phyloP scores from a whole-genome alignment of 2,329 filamentous ascomycete genomes.

The Biscogniauxia mediterranea region DNA sequence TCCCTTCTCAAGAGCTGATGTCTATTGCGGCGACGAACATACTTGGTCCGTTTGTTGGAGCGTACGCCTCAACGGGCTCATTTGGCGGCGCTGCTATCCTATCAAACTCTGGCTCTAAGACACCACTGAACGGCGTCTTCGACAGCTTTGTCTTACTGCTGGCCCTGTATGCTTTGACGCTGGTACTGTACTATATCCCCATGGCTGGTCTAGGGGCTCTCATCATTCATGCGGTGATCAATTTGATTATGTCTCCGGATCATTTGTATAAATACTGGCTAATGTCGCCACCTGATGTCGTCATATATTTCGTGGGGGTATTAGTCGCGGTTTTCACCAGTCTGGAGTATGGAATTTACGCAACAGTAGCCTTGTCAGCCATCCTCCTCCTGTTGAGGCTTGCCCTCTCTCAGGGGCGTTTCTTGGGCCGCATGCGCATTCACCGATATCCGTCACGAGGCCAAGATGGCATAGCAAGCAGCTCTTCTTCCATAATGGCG shows the following conservation, averaged over 20 bases:
- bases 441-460: constrained; percentile 14
- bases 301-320: constrained; percentile 75
- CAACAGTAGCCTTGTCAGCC: constrained; percentile 43
- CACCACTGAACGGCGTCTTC: constrained; percentile 74
- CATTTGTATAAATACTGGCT: constrained; percentile 77
- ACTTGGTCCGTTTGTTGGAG: constrained; percentile 70
- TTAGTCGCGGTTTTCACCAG: constrained; percentile 51
- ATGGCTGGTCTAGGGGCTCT: constrained; percentile 68
- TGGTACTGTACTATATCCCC: constrained; percentile 80
- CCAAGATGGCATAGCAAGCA: constrained; percentile 5
- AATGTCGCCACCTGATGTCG: constrained; percentile 68
- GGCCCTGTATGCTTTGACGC: constrained; percentile 73
- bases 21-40: constrained; percentile 74
- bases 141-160: constrained; percentile 74
- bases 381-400: constrained; percentile 44
- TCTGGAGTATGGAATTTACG: constrained; percentile 51
- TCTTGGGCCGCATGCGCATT: constrained; percentile 41
- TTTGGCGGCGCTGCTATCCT: constrained; percentile 75
- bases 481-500: constrained; percentile 4
- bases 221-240: constrained; percentile 81
- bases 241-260: constrained; percentile 71
- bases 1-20: constrained; percentile 74
- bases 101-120: constrained; percentile 78
- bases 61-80: constrained; percentile 44
- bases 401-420: constrained; percentile 45